These are phyloP conservation scores for Trichoderma lentiforme DNA, from an alignment of 2,329 filamentous ascomycete species.

Conservation along the genomic window DNA sequence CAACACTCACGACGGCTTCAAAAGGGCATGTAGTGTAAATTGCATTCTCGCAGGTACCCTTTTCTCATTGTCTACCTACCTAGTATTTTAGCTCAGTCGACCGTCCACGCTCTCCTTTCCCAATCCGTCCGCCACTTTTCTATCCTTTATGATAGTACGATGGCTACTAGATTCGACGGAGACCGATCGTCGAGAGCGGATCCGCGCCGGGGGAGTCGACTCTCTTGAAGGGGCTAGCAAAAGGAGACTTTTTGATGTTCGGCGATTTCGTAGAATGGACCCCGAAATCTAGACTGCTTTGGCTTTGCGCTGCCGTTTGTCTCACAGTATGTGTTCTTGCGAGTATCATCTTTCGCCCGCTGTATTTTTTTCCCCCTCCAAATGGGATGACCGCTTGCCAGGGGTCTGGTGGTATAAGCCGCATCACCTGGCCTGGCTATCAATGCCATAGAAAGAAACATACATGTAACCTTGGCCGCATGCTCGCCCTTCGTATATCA, in stretches of 20 bases:
- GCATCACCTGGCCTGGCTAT: not conserved
- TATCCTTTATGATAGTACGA: not conserved
- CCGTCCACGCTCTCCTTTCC: not conserved
- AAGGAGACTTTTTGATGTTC: not conserved
- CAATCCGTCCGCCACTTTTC: not conserved
- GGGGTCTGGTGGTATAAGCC: not conserved
- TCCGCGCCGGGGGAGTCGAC: not conserved
- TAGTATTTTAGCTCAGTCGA: not conserved
- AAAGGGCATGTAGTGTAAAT: not conserved
- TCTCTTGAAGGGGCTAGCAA: not conserved
- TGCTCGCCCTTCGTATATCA: not conserved
- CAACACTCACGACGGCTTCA: not conserved
- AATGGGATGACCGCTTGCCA: not conserved
- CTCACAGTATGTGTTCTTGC: not conserved
- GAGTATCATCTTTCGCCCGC: not conserved
- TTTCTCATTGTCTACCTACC: not conserved
- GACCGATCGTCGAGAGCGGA: conserved; percentile 10
- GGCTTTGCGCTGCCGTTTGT: not conserved
- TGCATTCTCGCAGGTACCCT: not conserved
- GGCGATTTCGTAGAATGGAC: conserved; percentile 5
- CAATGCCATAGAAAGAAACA: not conserved
- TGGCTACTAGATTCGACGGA: not conserved
- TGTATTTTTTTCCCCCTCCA: not conserved
- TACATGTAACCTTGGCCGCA: not conserved
- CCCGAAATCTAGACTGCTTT: conserved; percentile 9